A percentile compares a stretch with the other conserved stretches of the same genome.
These are phyloP conservation scores for Hortiboletus campestris DNA, from an alignment of 768 basidiomycete genomes.

Conservation along the genomic window DNA sequence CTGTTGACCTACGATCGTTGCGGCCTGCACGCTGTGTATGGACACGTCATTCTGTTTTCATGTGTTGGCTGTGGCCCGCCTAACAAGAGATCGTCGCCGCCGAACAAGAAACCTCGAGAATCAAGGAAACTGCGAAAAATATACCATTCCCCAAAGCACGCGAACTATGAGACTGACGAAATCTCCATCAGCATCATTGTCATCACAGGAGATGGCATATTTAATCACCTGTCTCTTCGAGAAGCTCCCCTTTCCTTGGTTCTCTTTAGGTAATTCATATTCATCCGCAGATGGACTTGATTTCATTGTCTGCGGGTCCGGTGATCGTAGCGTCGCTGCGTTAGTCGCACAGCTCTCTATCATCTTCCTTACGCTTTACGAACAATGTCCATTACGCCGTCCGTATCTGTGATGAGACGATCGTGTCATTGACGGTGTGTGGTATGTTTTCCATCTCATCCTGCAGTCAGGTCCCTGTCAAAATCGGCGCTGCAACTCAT, in stretches of 20 bases:
- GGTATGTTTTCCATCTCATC: not conserved
- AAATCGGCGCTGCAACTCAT: not conserved
- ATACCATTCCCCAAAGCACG: too few species aligned
- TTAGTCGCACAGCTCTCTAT: constrained; percentile 1
- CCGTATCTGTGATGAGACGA: not conserved
- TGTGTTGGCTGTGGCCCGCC: too few species aligned
- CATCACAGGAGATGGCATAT: too few species aligned
- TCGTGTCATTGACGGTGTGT: not conserved
- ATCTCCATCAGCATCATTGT: too few species aligned
- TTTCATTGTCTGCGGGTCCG: not conserved
- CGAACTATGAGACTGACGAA: too few species aligned
- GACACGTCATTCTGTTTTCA: too few species aligned
- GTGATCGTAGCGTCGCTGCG: not conserved
- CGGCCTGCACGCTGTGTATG: too few species aligned
- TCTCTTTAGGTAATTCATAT: constrained; percentile 6
- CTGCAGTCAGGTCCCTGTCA: not conserved
- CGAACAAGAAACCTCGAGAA: too few species aligned
- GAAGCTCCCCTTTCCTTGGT: not conserved
- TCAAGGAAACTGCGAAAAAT: too few species aligned
- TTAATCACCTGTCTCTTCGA: too few species aligned
- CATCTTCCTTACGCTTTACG: constrained; percentile 3
- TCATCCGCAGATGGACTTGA: not conserved
- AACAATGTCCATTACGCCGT: not conserved
- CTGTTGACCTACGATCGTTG: too few species aligned
- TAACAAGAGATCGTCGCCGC: too few species aligned